Percentiles rank a stretch among this genome's conserved stretches.
Conservation (phyloP, 148 eudicot genomes). For the Chenopodium berlandieri region DNA sequence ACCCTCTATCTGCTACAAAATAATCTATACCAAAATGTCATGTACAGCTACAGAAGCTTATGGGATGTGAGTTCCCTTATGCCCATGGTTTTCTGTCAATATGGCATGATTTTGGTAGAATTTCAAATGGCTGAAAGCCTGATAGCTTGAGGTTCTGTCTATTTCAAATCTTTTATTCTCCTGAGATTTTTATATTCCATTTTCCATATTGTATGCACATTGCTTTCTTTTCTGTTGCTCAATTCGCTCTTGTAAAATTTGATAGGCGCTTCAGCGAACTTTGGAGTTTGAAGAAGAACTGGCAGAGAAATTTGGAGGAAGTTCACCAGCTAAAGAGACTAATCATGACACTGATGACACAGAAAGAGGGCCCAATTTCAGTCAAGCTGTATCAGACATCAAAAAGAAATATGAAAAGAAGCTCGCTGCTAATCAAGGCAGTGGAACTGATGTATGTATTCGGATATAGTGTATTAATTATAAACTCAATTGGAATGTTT, state of each 20-base stretch:
- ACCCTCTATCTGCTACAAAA: neutral
- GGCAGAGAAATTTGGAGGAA: constrained; percentile 92
- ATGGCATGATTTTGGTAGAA: neutral
- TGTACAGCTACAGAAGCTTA: neutral
- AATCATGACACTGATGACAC: constrained; percentile 53
- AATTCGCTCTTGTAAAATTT: constrained; percentile 3
- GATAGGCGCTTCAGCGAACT: constrained; percentile 90
- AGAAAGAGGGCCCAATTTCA: constrained; percentile 41
- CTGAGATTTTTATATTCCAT: neutral
- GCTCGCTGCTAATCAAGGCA: constrained; percentile 83
- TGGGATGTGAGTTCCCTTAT: neutral
- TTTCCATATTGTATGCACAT: neutral
- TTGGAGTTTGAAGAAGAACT: constrained; percentile 95
- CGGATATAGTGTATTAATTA: neutral
- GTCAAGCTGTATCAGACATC: constrained; percentile 76
- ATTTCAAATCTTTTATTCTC: neutral
- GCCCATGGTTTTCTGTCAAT: neutral
- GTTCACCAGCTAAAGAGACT: constrained; percentile 50
- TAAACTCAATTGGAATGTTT: neutral
- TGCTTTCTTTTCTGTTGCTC: neutral
- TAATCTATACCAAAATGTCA: neutral
- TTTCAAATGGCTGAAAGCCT: neutral
- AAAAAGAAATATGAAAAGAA: constrained; percentile 91
- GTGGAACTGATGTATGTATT: constrained; percentile 53
- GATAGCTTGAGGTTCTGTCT: neutral